Evolutionary conservation across 2,329 filamentous ascomycete genomes (phyloP).

Genomic region (Knufia fluminis): DNA sequence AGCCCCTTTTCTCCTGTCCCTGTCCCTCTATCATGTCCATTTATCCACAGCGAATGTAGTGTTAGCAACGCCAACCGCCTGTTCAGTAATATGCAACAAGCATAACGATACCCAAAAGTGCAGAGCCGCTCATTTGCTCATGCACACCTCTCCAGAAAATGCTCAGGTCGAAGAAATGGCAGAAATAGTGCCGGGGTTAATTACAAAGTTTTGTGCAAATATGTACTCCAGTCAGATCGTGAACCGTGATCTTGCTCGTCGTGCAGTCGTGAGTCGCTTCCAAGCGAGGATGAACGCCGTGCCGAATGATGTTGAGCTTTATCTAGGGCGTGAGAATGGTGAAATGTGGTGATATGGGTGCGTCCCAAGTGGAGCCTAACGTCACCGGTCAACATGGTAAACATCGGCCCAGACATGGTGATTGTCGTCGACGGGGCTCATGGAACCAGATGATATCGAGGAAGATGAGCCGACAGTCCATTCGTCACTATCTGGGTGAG

Average conservation of each 20-base stretch:
- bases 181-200: neutral
- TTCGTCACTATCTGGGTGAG: slow-evolving; percentile 65
- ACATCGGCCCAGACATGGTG: slow-evolving; percentile 33
- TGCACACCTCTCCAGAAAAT: neutral
- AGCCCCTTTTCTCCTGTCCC: neutral
- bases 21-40: neutral
- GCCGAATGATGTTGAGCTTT: no score
- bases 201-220: slow-evolving; percentile 1
- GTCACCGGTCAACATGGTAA: slow-evolving; percentile 11
- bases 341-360: no score
- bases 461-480: slow-evolving; percentile 85
- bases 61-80: neutral
- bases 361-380: neutral
- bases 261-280: neutral
- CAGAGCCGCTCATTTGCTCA: neutral
- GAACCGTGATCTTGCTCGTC: neutral
- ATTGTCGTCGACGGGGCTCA: slow-evolving; percentile 54
- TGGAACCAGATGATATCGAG: slow-evolving; percentile 56
- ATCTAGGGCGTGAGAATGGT: no score
- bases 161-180: neutral
- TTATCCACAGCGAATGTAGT: neutral
- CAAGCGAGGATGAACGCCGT: neutral
- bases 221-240: neutral
- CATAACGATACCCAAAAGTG: neutral
- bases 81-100: neutral